A percentile compares a stretch with the other conserved stretches of the same genome.
These are phyloP conservation scores for Cardamine chenopodiifolia DNA, from an alignment of 345 rosid species.

Conservation along the genomic window DNA sequence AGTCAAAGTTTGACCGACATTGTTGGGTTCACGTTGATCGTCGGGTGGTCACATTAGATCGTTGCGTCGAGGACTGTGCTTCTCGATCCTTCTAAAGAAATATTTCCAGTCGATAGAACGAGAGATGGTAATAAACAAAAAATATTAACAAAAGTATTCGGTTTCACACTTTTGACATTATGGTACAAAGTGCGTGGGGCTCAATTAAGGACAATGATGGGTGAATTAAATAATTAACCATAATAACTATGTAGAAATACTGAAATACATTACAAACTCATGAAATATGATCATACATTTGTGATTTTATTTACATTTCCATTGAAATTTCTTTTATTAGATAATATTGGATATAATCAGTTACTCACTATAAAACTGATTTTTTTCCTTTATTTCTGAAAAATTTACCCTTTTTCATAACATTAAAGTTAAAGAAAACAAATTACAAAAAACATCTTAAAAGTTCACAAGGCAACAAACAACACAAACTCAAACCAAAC, in stretches of 20 bases:
- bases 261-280: not conserved
- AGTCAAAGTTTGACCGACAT: constrained; percentile 33
- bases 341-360: too few species aligned
- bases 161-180: not conserved
- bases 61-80: not conserved
- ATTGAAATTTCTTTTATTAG: not conserved
- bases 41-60: not conserved
- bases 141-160: too few species aligned
- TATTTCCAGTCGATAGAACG: not conserved
- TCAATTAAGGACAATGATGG: not conserved
- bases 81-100: not conserved
- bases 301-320: not conserved
- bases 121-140: not conserved
- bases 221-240: not conserved
- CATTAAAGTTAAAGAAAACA: not conserved
- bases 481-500: not conserved
- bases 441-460: not conserved
- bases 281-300: too few species aligned
- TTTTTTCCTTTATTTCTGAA: not conserved
- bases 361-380: not conserved
- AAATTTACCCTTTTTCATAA: not conserved
- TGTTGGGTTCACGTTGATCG: constrained; percentile 22
- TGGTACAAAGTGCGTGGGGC: not conserved
- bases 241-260: too few species aligned
- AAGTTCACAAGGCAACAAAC: not conserved